Evolutionary conservation across 176 grass and related monocot genomes (phyloP).

Genomic region (Melocanna baccifera): DNA sequence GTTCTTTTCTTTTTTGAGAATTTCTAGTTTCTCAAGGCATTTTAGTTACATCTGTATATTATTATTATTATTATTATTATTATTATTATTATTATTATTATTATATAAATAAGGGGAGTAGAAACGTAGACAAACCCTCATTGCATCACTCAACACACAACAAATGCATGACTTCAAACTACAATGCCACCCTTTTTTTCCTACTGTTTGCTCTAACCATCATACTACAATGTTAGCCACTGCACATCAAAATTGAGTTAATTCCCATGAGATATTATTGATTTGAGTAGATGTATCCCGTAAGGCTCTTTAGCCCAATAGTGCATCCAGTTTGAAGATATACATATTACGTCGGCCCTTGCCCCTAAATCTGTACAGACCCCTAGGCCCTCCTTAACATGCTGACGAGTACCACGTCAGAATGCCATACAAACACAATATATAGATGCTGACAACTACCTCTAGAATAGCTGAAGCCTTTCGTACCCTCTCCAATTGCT

Average conservation of each 20-base stretch:
- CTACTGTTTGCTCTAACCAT: background rate
- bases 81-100: background rate
- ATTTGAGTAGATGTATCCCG: background rate
- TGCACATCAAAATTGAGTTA: slow-evolving; percentile 37
- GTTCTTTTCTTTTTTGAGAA: background rate
- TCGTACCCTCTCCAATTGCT: background rate
- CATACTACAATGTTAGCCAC: background rate
- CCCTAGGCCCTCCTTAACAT: slow-evolving; percentile 2
- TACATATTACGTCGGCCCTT: slow-evolving; percentile 14
- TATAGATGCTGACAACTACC: background rate
- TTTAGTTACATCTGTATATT: background rate
- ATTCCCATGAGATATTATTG: slow-evolving; percentile 12
- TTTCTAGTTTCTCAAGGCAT: background rate
- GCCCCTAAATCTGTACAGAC: slow-evolving; percentile 47
- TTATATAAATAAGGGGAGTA: background rate
- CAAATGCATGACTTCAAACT: background rate
- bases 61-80: background rate
- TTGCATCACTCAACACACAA: background rate
- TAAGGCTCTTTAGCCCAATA: background rate
- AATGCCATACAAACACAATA: slow-evolving; percentile 9
- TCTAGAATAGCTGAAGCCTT: background rate
- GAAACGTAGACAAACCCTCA: background rate
- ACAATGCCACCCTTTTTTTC: background rate
- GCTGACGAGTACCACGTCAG: slow-evolving; percentile 21
- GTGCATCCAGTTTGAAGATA: background rate